Conservation (phyloP, 345 rosid genomes). For the Aquilaria malaccensis region DNA sequence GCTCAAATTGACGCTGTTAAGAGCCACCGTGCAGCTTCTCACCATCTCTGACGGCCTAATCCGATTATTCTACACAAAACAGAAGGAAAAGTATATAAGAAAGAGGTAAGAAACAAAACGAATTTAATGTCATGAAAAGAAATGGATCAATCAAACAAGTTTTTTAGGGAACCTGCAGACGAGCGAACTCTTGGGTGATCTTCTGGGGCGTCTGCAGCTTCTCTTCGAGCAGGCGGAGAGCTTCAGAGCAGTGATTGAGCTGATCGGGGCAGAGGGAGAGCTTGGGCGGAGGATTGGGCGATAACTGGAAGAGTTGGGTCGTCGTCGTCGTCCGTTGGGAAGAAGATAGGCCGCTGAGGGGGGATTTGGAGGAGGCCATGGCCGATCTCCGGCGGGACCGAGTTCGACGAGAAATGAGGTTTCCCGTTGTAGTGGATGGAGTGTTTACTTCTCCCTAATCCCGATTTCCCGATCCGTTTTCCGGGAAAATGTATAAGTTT, state of each 20-base stretch:
- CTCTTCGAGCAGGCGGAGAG: conserved; percentile 40
- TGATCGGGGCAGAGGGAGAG: conserved; percentile 54
- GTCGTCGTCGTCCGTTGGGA: conserved; percentile 3
- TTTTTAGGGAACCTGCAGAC: conserved; percentile 42
- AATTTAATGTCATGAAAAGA: not conserved
- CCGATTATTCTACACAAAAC: conserved; percentile 14
- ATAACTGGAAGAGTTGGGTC: conserved; percentile 27
- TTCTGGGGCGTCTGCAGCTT: conserved; percentile 33
- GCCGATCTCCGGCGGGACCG: conserved; percentile 31
- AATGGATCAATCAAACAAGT: not conserved
- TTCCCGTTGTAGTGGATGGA: conserved; percentile 44
- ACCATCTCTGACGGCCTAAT: conserved; percentile 42
- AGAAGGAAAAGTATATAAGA: not conserved
- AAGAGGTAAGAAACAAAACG: not conserved
- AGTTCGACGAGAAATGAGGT: conserved; percentile 33
- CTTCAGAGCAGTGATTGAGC: conserved; percentile 49
- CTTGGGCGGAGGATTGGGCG: conserved; percentile 43
- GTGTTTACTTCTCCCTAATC: not conserved
- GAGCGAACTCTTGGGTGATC: conserved; percentile 49
- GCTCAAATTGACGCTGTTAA: conserved; percentile 40
- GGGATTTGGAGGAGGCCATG: conserved; percentile 39
- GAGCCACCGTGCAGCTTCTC: conserved; percentile 46
- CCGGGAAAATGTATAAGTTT: no score
- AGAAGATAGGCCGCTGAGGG: conserved; percentile 18
- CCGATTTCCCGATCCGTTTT: no score